Base-by-base conservation (phyloP, 2,329 filamentous ascomycete genomes). In the Phyllosticta citriasiana region DNA sequence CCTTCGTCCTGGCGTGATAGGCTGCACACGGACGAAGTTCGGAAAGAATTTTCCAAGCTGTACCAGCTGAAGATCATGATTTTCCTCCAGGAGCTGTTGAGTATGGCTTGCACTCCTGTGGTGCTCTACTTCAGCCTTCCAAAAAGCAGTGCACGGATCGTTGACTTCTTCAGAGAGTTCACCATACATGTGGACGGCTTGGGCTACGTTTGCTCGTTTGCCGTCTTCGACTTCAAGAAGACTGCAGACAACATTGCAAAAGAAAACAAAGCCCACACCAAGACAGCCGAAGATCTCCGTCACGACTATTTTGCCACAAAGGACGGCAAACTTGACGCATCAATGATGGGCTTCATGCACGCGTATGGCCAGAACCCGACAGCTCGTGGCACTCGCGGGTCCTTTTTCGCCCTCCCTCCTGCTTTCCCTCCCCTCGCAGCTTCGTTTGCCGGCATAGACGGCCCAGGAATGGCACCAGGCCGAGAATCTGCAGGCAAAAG, bases 101-200 rank as follows among this genome's bases (percentile, higher is more conserved):
- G 92, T 69, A 95, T 99, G 71, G 83, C 97, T 60, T 87, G 96
- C 62, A 96, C 93, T 0, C 94, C 94, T 0, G 86, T 96, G 68
- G 83, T 99, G 52, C 82, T 99, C 12, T 88, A 92, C 76, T 88
- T 89, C 70, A 92, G 89, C 64, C 80, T 97, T 35, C 91, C 92
- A 0, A 88, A 86, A 67, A 95, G 89, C 73, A 93, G 89, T 71
- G 93, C 97, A 66, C 89, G 92, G 63, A 88, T 99, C 65, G 87
- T 97, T 62, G 94, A 99, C 75, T 99, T 99, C 75, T 97, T 99
- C 78, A 87, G 94, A 50, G 94, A 99, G 71, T 97, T 97, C 67
- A 97, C 94, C 0, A 86, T 99, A 24, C 92, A 99, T 67, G 93
- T 99, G 16, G 94, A 99, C 70, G 94, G 94, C 0, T 82, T 99